These are phyloP conservation scores for Chrysoporthe puriensis DNA, from an alignment of 2,329 filamentous ascomycete species.

Conservation along the genomic window DNA sequence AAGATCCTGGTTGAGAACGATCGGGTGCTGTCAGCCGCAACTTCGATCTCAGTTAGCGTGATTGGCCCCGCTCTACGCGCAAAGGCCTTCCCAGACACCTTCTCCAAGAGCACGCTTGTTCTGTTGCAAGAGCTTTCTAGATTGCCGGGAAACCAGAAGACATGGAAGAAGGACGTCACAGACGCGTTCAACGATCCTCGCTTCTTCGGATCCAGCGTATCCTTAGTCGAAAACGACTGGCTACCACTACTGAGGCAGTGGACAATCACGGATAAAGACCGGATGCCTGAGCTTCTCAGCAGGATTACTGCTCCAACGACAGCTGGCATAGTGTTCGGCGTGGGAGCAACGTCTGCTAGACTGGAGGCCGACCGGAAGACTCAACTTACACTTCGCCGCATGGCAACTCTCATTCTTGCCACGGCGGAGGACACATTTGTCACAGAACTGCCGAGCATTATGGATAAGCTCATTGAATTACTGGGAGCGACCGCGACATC, in stretches of 20 bases:
- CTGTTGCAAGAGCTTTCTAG: constrained; percentile 78
- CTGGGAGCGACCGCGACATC: constrained; percentile 82
- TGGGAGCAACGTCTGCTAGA: constrained; percentile 89
- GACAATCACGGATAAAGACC: constrained; percentile 84
- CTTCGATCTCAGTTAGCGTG: constrained; percentile 80
- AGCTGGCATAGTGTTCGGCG: constrained; percentile 97
- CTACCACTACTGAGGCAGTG: constrained; percentile 83
- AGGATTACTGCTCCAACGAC: constrained; percentile 84
- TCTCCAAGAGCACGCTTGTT: constrained; percentile 71
- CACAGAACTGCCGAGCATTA: constrained; percentile 70
- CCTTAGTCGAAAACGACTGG: constrained; percentile 75
- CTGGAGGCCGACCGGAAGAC: constrained; percentile 94
- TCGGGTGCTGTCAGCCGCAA: constrained; percentile 76
- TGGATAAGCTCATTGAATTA: constrained; percentile 86
- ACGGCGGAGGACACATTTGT: constrained; percentile 79
- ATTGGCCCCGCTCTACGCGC: constrained; percentile 82
- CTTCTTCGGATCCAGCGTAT: constrained; percentile 75
- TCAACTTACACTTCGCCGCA: constrained; percentile 83
- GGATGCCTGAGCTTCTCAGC: constrained; percentile 77
- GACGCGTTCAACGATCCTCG: constrained; percentile 90
- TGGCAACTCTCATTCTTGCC: constrained; percentile 79
- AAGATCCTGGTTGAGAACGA: constrained; percentile 86
- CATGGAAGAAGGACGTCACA: constrained; percentile 89
- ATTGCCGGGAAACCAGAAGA: constrained; percentile 79
- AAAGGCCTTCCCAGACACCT: constrained; percentile 83